Percentiles rank a stretch among this genome's conserved stretches.
Evolutionary conservation across 177 flowering plant genomes (phyloP).

Genomic region (Vitis hybrid): DNA sequence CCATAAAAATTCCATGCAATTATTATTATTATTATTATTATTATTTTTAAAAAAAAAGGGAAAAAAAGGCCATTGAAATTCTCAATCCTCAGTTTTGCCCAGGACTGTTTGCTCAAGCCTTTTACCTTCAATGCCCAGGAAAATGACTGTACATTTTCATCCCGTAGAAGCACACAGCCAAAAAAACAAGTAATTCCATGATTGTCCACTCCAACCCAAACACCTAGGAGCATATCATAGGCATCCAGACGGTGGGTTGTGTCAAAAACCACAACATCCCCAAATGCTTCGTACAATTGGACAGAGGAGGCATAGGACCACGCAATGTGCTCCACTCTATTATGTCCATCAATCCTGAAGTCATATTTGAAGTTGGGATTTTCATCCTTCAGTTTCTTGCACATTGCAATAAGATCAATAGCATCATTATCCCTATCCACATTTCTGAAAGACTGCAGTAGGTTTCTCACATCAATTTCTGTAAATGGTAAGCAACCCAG

Average conservation of each 20-base stretch:
- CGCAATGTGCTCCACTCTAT: constrained; percentile 64
- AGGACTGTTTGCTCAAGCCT: not conserved
- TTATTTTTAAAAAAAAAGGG: too few relatives aligned
- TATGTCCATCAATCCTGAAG: constrained; percentile 54
- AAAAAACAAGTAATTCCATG: constrained; percentile 55
- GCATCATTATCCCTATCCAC: constrained; percentile 63
- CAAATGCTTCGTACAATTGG: constrained; percentile 51
- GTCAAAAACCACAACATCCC: constrained; percentile 58
- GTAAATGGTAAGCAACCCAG: constrained; percentile 67
- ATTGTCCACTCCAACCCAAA: constrained; percentile 68
- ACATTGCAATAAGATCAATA: constrained; percentile 63
- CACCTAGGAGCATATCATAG: constrained; percentile 60
- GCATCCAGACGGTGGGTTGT: constrained; percentile 59
- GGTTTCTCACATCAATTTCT: constrained; percentile 68
- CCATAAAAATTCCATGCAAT: too few relatives aligned
- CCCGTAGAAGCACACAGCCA: constrained; percentile 60
- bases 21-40: too few relatives aligned
- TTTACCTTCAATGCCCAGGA: constrained; percentile 67
- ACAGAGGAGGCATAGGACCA: constrained; percentile 67
- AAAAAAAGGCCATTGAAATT: not conserved
- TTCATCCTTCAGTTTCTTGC: constrained; percentile 64
- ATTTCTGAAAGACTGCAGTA: constrained; percentile 63
- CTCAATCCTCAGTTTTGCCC: not conserved
- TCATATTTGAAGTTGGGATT: constrained; percentile 57
- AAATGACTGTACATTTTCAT: constrained; percentile 58